Base-by-base conservation (phyloP, 805 yeast genomes). In the Hermanozyma aechmeae region DNA sequence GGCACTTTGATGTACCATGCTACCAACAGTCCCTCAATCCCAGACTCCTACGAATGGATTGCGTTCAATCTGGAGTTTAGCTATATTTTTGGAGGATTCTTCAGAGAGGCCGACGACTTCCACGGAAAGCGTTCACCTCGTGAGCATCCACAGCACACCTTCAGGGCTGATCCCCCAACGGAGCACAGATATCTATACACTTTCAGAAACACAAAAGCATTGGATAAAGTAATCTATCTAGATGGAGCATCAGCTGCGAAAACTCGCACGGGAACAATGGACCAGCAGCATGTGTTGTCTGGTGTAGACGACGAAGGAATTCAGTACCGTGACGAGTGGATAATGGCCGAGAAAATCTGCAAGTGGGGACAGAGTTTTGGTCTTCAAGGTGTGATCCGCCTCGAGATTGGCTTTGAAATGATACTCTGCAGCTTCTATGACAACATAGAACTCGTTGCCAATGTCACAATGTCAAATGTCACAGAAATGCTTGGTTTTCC, bases 191-290 rank as follows among this genome's bases (percentile, higher is more conserved):
- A 48, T 13, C 32, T 72, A 27, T 51, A 65, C 37, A 71, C 79
- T 0, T 72, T 73, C 38, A 51, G 58, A 34, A 68, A 65, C 7
- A 51, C 49, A 3, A 56, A 53, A 34, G 75, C 79, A 3, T 46
- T 76, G 29, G 60, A 58, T 36, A 67, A 59, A 37, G 43, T 76
- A 17, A 53, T 76, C 4, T 61, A 65, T 28, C 45, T 76, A n/a
- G 81, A 76, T 36, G 83, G 83, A 5, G 79, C 81, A 0, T 73
- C 79, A 16, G 83, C 80, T n/a, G 73, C 80, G 0, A 76, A 75
- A 45, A 52, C 65, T 0, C 23, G 31, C 1, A 60, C 72, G 2
- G 81, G 81, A 4, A 76, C 71, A 42, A 73, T 73, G 80, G 83
- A 76, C 43, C 74, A 13, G 45, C 61, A 39, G 27, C 37, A 6